Evolutionary conservation across 2,329 filamentous ascomycete species (phyloP), one percentile per base, ranked within the genome.

Genomic region (Hymenoscyphus fraxineus): DNA sequence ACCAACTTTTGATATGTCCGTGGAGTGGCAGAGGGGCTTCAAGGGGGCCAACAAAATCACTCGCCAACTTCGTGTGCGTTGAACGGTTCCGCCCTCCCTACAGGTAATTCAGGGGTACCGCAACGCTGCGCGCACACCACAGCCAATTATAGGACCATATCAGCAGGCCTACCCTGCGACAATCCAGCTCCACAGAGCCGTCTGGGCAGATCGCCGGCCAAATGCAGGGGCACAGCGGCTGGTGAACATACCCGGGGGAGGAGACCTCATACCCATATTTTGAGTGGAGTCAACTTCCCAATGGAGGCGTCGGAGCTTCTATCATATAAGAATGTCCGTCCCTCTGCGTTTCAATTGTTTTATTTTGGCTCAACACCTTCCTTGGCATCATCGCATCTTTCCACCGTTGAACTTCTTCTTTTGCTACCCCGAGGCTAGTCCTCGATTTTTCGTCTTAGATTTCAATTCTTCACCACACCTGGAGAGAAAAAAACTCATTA

Each of bases 281-380:
- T 27, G 16, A 10, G 16, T 59, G 38, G 32, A 15, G 32, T 40
- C n/a, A 27, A n/a, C 27, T 40, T 38, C 35, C 15, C 35, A 47
- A 31, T 32, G 41, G 31, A 47, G 31, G 15, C 51, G 19, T 40
- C n/a, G 32, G 27, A 41, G 40, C 16, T 41, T 15, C 57, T 15
- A 32, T 55, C 55, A 64, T 69, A 69, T 69, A 70, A 70, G 68
- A 67, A 59, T 60, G 44, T 35, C 54, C 35, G 44, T 38, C 54
- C 62, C 41, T 31, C 16, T 63, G 55, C 38, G 39, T 64, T 62
- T 65, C 63, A 51, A 55, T 61, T 55, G 58, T 59, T 57, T 61
- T 27, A 27, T 27, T 60, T 59, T 41, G 64, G 38, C 22, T 27
- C 62, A 68, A 65, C 65, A 22, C 56, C 64, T 59, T 66, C 41